Evolutionary conservation across 2,329 filamentous ascomycete genomes (phyloP), one percentile per base, ranked within the genome.

Genomic region (Aspergillus tamarii): DNA sequence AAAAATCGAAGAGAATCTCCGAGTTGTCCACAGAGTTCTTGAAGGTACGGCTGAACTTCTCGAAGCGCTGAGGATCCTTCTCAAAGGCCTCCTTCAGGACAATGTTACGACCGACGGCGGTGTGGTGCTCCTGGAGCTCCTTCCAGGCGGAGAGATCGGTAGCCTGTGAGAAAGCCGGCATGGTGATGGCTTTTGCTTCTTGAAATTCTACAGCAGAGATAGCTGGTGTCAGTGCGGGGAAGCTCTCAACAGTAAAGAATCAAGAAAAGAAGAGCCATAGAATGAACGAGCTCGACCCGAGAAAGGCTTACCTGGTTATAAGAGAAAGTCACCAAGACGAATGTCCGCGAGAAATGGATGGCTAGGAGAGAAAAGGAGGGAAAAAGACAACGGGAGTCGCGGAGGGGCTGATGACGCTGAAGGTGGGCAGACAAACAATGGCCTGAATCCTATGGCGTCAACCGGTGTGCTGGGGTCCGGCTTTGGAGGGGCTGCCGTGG

Each of bases 1-100:
- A 95, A 84, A 97, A 99, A 82, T 99, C 95, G 81, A 98, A 99
- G 68, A 99, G 88, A 74, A 96, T 95, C 69, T 97, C 93, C 71
- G 88, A 89, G 74, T 86, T 86, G 75, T 96, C 92, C 70, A 91
- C 89, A 59, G 87, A 80, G 81, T 92, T 94, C 73, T 87, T 84
- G 81, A 98, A 97, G 75, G 87, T 92, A 78, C 89, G 91, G 77
- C 89, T 91, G 84, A 97, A 94, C 82, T 95, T 96, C 75, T 90
- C 82, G 84, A 97, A 98, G 67, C 95, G 93, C 77, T 91, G 79
- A 57, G 93, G 89, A 78, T 99, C 94, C 72, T 92, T 89, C 74
- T 92, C 86, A 81, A 98, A 99, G 78, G 92, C 92, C 70, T 96
- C 91, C 84, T 96, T 97, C 69, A 98, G 87, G 68, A 96, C 90